Evolutionary conservation across 192 early-diverging fungal genomes (phyloP).

Genomic region (Backusella australiensis): DNA sequence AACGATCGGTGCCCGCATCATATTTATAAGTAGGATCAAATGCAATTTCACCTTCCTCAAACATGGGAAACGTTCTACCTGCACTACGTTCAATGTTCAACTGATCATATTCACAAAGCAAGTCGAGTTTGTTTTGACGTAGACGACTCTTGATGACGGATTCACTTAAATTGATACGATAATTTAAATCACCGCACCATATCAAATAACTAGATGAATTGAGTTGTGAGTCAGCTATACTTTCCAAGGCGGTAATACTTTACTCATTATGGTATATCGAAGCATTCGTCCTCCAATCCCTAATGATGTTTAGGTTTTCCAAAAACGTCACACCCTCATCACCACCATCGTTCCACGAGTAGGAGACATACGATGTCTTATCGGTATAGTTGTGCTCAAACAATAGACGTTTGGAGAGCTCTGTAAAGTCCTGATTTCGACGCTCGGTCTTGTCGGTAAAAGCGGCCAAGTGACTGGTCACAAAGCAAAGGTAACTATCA

Average conservation of each 20-base stretch:
- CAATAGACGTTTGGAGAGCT: conserved; percentile 70
- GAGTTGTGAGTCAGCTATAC: too few relatives aligned
- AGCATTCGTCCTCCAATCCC: conserved; percentile 21
- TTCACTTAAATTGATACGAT: conserved; percentile 73
- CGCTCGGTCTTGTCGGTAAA: conserved; percentile 72
- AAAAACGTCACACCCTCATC: conserved; percentile 33
- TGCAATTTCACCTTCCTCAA: conserved; percentile 72
- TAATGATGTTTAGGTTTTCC: conserved; percentile 6
- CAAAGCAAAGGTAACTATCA: conserved; percentile 83
- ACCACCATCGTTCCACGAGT: conserved; percentile 33
- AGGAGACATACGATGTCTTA: conserved; percentile 14
- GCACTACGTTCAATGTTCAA: conserved; percentile 62
- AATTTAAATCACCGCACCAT: conserved; percentile 96
- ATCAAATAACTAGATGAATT: conserved; percentile 57
- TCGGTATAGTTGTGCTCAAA: conserved; percentile 44
- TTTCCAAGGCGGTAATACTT: conserved; percentile 6
- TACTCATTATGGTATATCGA: conserved; percentile 73
- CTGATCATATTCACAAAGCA: conserved; percentile 83
- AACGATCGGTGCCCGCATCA: conserved; percentile 76
- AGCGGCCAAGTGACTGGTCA: conserved; percentile 92
- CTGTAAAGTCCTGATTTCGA: conserved; percentile 88
- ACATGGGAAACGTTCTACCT: conserved; percentile 77
- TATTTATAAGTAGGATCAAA: conserved; percentile 96
- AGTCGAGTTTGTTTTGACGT: conserved; percentile 52
- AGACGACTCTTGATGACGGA: conserved; percentile 56